Base-by-base conservation (phyloP, 1,139 yeast species). In the Pichia sp. region DNA sequence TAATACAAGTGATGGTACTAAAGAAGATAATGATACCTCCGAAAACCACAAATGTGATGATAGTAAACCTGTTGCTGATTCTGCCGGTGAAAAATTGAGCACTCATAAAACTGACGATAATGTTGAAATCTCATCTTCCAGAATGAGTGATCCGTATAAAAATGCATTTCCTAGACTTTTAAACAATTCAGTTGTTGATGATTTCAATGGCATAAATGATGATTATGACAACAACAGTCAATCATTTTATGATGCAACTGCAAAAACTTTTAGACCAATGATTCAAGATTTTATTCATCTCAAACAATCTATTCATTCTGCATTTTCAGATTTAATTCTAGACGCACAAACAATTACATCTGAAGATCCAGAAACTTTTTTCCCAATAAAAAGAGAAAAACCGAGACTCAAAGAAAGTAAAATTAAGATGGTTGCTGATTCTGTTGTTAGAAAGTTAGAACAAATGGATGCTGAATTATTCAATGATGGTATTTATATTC, bases 291-390 rank as follows among this genome's bases (percentile, higher is more conserved):
- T 86, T 61, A 77, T 83, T 60, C 85, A 83, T 53, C 70, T 77
- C 43, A 89, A 88, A 59, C 96, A 88, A 60, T 73, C 77, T 22
- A 65, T 86, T 40, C 92, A 88, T 63, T 82, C 85, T 55, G 66
- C 75, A 7, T 70, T 84, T 39, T 70, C 81, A 8, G 75, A 76
- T 27, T 70, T 87, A 16, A 72, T 85, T 26, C 76, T 85, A 74
- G 78, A 83, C 26, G 74, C 87, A 0, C 95, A 86, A 58, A 74
- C 81, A 6, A 68, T 85, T 20, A 83, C 95, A 0, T 69, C 85
- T 16, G 78, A 75, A 35, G 94, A 85, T 58, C 87, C 90, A 1
- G 87, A 82, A 50, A 83, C 81, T 2, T 85, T 85, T 64, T 71
- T 73, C 47, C 77, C 85, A 0, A 70, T 83, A 65, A 72, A 72